These are phyloP conservation scores for Saccharomyces uvarum DNA, from an alignment of 1,139 yeast genomes.

Conservation along the genomic window DNA sequence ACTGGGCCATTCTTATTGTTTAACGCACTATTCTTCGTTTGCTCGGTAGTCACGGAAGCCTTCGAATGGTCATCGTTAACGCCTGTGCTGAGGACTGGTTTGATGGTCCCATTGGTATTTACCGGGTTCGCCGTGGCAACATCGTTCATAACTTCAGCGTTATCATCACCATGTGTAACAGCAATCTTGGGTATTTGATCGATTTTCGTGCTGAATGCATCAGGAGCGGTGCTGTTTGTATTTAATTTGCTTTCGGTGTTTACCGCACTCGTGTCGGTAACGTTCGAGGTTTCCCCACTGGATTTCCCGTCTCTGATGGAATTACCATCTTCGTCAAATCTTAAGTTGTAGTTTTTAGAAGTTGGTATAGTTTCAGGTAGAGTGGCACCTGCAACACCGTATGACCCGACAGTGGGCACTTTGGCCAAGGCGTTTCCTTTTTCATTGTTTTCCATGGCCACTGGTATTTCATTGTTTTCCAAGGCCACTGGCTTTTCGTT, in stretches of 20 bases:
- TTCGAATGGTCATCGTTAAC: not conserved
- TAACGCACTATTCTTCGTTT: not conserved
- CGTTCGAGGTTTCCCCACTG: not conserved
- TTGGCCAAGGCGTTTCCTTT: not conserved
- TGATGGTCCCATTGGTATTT: not conserved
- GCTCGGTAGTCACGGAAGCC: not conserved
- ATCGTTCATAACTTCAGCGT: not conserved
- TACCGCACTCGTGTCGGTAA: slow-evolving; percentile 3
- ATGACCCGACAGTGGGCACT: slow-evolving; percentile 3
- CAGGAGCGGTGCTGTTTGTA: not conserved
- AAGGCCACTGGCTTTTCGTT: not conserved
- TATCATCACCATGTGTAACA: not conserved
- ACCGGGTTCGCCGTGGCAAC: not conserved
- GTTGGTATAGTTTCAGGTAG: slow-evolving; percentile 32
- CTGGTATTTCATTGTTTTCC: not conserved
- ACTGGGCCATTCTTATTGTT: slow-evolving; percentile 2
- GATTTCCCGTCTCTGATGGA: slow-evolving; percentile 5
- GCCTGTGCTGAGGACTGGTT: not conserved
- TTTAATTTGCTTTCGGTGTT: not conserved
- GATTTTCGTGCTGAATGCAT: not conserved
- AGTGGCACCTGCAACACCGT: slow-evolving; percentile 32
- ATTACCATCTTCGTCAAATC: slow-evolving; percentile 18
- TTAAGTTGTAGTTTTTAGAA: slow-evolving; percentile 27
- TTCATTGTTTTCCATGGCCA: not conserved
- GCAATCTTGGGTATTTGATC: not conserved